Percentiles rank a stretch among this genome's conserved stretches.
These are phyloP conservation scores for Pseudogymnoascus sp. DNA, from an alignment of 2,329 filamentous ascomycete genomes.

Conservation along the genomic window DNA sequence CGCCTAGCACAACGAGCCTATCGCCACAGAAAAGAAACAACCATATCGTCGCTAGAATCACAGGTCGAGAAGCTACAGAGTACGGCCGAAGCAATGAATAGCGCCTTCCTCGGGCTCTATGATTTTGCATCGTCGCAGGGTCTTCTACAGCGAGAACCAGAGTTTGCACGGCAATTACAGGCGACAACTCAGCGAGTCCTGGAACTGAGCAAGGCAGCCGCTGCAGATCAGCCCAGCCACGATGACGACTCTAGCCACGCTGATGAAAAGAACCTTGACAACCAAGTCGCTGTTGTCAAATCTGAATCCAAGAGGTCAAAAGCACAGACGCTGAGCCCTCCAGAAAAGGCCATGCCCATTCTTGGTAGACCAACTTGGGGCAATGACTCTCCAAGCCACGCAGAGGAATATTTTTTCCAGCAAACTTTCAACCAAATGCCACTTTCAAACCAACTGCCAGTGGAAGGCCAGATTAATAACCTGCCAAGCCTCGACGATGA, in stretches of 20 bases:
- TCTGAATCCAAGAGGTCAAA: neutral
- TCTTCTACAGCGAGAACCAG: conserved; percentile 50
- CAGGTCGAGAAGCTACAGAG: conserved; percentile 63
- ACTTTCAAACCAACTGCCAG: neutral
- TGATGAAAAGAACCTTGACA: conserved; percentile 12
- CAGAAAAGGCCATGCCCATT: neutral
- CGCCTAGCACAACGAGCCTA: conserved; percentile 81
- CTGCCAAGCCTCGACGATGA: conserved; percentile 48
- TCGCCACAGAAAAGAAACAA: conserved; percentile 75
- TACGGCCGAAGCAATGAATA: conserved; percentile 68
- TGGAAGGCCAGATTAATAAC: conserved; percentile 42
- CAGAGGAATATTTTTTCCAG: neutral
- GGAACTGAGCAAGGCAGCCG: conserved; percentile 44
- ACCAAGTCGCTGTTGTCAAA: neutral
- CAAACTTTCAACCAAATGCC: neutral
- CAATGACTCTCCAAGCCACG: neutral
- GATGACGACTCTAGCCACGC: conserved; percentile 22
- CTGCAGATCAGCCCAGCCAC: conserved; percentile 35
- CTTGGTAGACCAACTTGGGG: neutral
- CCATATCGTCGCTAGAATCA: conserved; percentile 66
- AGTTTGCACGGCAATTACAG: conserved; percentile 52
- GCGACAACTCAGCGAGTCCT: conserved; percentile 54
- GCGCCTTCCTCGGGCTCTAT: conserved; percentile 61
- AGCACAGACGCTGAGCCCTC: neutral
- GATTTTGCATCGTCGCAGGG: conserved; percentile 54